Evolutionary conservation across 352 stramenopile species (phyloP).

Genomic region (Peronospora tabacina): DNA sequence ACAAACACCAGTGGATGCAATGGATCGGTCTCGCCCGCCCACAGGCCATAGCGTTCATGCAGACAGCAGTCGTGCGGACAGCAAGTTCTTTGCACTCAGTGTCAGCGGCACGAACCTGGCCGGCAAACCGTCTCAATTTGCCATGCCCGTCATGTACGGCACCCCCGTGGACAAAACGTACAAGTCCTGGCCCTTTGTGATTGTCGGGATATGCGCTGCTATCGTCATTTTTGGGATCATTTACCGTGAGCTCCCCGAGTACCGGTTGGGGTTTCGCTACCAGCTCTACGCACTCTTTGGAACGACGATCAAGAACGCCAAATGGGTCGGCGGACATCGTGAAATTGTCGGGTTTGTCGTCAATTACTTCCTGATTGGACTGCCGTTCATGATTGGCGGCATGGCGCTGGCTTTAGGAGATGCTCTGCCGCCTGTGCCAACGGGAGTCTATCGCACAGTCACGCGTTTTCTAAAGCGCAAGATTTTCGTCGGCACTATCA

Average conservation of each 20-base stretch:
- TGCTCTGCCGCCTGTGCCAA: slow-evolving; percentile 61
- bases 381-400: slow-evolving; percentile 69
- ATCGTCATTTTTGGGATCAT: slow-evolving; percentile 60
- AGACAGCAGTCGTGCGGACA: slow-evolving; percentile 37
- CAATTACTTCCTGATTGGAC: slow-evolving; percentile 58
- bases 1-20: slow-evolving; percentile 32
- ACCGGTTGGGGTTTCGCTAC: slow-evolving; percentile 57
- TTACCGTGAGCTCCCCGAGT: slow-evolving; percentile 67
- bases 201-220: slow-evolving; percentile 39
- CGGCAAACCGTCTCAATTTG: slow-evolving; percentile 43
- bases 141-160: slow-evolving; percentile 65
- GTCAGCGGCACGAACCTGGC: slow-evolving; percentile 38
- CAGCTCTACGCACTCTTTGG: slow-evolving; percentile 55
- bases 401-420: slow-evolving; percentile 56
- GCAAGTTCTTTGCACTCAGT: slow-evolving; percentile 72
- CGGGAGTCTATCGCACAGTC: slow-evolving; percentile 56
- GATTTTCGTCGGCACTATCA: slow-evolving; percentile 57
- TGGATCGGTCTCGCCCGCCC: slow-evolving; percentile 24
- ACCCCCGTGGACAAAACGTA: slow-evolving; percentile 75
- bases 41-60: slow-evolving; percentile 18
- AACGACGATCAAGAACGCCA: slow-evolving; percentile 33
- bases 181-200: slow-evolving; percentile 71
- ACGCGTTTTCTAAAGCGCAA: slow-evolving; percentile 81
- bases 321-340: slow-evolving; percentile 68
- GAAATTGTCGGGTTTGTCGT: slow-evolving; percentile 70